Base-by-base conservation (phyloP, 2,329 filamentous ascomycete genomes). In the Xylariaceae sp. region DNA sequence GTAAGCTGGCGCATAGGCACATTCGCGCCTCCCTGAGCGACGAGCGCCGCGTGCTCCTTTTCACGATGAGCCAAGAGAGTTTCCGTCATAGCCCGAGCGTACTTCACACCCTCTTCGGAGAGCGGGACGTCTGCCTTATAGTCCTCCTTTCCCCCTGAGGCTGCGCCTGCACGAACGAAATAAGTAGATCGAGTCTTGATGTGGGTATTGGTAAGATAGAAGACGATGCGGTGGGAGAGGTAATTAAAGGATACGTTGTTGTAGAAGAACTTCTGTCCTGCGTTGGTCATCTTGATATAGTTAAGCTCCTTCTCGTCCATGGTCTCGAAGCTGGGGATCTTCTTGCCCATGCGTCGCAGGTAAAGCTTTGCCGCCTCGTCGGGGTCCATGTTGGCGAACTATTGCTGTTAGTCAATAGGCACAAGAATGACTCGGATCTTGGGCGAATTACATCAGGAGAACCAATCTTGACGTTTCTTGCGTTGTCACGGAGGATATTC, bases 271-370 rank as follows among this genome's bases (percentile, higher is more conserved):
- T 91, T 87, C 71, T 93, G 86, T 50, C 94, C 94, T 6, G 94
- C 94, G 68, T 99, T 99, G 73, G 97, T 96, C 93, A 99, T 97
- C 78, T 96, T 97, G 77, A 99, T 93, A 76, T 93, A 99, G 73
- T 97, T 96, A 64, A 99, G 82, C 66, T 97, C 92, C 35, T 83
- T 82, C 74, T 99, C 94, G 69, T 92, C 84, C 92, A 99, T 97
- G 1, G 91, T 96, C 76, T 99, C 92, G 68, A 96, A 99, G 60
- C 93, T 88, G 17, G 94, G 94, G 61, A 99, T 99, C 67, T 94
- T 90, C 68, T 90, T 88, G 64, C 91, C 87, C 71, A 99, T 97
- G 54, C 94, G 87, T 63, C 87, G 84, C 45, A 99, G 83, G 70
- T 99, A 99, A 68, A 97, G 86, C 70, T 90, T 88, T 35, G 96